Evolutionary conservation across 2,329 filamentous ascomycete species (phyloP), one percentile per base, ranked within the genome.

Genomic region (Penicillium sp.): DNA sequence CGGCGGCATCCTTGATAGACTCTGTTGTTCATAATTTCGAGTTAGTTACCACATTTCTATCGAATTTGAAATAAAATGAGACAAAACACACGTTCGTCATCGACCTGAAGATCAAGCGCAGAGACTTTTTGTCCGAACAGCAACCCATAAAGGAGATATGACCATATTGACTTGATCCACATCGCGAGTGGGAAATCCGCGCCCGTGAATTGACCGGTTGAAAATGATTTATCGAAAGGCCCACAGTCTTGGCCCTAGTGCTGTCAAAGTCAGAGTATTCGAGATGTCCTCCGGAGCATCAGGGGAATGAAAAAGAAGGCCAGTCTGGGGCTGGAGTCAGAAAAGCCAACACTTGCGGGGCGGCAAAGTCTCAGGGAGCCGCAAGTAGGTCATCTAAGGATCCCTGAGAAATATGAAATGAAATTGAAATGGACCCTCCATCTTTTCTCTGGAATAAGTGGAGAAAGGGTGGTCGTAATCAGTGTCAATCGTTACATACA

Each of bases 1-100:
- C 63, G 5, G 77, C 75, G 20, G 76, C 77, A 46, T 63, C 51
- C 55, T 75, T 76, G 61, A 80, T 74, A 1, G 76, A 78, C 40
- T 72, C 74, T 70, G 56, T 48, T 24, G n/a, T 27, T 33, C 15
- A 17, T 15, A 34, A 26, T 21, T 17, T 18, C 5, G 40, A 12
- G 9, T 40, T 21, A 40, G 36, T 23, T 18, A n/a, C 10, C 40
- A 24, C 4, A 4, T 8, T 20, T 21, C 13, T 17, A 26, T 17
- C 23, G 10, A 15, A 10, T 17, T 24, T 24, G 21, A 15, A 6
- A 5, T 10, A 26, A 7, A 9, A 26, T 8, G 20, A 15, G n/a
- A n/a, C n/a, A 18, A 8, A 32, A 45, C 44, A 44, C 32, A 55
- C 52, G 51, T 52, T 55, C 15, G 46, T 49, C 30, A 5, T 42